Conservation (phyloP, 169 alveolate species). For the Eimeria brunetti region DNA sequence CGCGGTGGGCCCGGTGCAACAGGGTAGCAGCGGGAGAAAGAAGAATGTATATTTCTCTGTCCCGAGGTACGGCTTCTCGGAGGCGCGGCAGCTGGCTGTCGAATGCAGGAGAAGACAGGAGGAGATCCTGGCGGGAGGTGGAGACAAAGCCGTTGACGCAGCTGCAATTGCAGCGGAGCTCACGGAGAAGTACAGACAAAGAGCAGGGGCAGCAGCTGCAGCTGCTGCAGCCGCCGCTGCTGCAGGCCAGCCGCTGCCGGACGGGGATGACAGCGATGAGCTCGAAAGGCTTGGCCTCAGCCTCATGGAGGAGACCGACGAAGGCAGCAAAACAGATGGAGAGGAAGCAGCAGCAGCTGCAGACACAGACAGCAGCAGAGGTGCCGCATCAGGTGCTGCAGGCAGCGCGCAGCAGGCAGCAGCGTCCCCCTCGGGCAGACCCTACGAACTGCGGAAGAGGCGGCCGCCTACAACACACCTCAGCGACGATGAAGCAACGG, state of each 20-base stretch:
- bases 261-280: conserved; percentile 63
- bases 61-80: conserved; percentile 64
- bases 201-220: conserved; percentile 60
- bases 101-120: conserved; percentile 73
- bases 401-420: conserved; percentile 46
- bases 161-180: conserved; percentile 71
- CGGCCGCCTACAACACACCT: conserved; percentile 38
- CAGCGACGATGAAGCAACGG: conserved; percentile 44
- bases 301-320: conserved; percentile 50
- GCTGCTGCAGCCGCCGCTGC: conserved; percentile 60
- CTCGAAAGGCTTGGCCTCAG: conserved; percentile 53
- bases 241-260: conserved; percentile 42
- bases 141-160: conserved; percentile 63
- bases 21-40: conserved; percentile 67
- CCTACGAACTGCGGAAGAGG: conserved; percentile 69
- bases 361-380: conserved; percentile 69
- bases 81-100: conserved; percentile 69
- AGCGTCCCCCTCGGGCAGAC: conserved; percentile 51
- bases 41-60: conserved; percentile 69
- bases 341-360: conserved; percentile 66
- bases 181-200: conserved; percentile 56
- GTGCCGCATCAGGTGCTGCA: conserved; percentile 7
- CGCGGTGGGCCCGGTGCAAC: conserved; percentile 62
- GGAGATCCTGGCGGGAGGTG: conserved; percentile 63
- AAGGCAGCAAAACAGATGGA: conserved; percentile 65